Evolutionary conservation across 208 protist genomes (phyloP).

Genomic region (Leishmania turanica): DNA sequence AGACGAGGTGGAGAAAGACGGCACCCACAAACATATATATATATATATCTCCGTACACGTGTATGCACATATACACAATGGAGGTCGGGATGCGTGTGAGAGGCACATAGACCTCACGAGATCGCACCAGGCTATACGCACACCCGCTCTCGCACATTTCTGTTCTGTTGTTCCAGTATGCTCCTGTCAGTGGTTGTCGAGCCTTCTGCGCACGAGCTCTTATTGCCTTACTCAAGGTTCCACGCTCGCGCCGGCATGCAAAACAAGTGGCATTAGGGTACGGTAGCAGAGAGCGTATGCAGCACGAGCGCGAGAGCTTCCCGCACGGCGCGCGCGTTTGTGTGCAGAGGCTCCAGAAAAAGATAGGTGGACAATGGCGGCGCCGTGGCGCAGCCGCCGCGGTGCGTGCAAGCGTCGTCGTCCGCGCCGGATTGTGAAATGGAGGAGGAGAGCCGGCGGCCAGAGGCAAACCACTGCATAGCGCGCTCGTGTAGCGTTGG

Average conservation of each 20-base stretch:
- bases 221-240: neutral
- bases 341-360: constrained; percentile 24
- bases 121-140: neutral
- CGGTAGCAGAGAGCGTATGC: constrained; percentile 17
- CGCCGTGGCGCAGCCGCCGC: neutral
- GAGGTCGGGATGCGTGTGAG: neutral
- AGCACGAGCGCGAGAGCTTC: constrained; percentile 24
- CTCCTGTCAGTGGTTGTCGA: neutral
- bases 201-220: neutral
- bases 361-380: neutral
- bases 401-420: neutral
- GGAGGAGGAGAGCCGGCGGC: neutral
- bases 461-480: constrained; percentile 1
- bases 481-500: neutral
- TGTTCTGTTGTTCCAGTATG: neutral
- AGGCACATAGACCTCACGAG: neutral
- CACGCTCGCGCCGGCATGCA: neutral
- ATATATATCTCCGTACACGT: neutral
- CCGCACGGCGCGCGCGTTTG: constrained; percentile 22
- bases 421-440: neutral
- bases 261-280: neutral
- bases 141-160: neutral
- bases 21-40: neutral
- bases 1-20: neutral
- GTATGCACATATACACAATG: neutral